These are phyloP conservation scores for Eucalyptus marginata DNA, from an alignment of 345 rosid species.

Conservation along the genomic window DNA sequence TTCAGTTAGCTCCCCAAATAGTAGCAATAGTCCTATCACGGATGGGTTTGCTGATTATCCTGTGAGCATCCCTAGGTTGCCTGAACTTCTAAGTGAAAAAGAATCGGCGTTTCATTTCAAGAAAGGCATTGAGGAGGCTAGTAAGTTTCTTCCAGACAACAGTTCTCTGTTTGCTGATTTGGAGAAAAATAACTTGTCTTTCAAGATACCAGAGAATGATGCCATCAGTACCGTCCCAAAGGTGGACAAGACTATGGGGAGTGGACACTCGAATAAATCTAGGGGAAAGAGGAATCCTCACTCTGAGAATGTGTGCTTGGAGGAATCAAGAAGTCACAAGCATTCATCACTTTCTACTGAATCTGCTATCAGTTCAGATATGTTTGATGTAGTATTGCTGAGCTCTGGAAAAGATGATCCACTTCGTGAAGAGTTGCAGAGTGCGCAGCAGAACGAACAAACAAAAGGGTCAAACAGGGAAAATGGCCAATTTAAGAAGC, in stretches of 20 bases:
- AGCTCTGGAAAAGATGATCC: slow-evolving; percentile 9
- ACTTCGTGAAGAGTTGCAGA: slow-evolving; percentile 19
- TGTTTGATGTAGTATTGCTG: slow-evolving; percentile 41
- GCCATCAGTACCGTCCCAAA: neutral
- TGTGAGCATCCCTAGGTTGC: slow-evolving; percentile 12
- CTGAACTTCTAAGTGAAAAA: slow-evolving; percentile 20
- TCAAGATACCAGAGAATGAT: slow-evolving; percentile 12
- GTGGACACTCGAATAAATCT: neutral
- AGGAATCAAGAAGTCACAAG: slow-evolving; percentile 32
- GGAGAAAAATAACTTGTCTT: slow-evolving; percentile 4
- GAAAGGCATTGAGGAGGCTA: slow-evolving; percentile 52
- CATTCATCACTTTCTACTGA: slow-evolving; percentile 30
- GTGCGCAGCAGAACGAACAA: slow-evolving; percentile 10
- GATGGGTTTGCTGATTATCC: slow-evolving; percentile 42
- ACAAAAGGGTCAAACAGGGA: slow-evolving; percentile 12
- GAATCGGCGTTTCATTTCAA: slow-evolving; percentile 41
- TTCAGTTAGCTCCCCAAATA: slow-evolving; percentile 13
- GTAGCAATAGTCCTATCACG: neutral
- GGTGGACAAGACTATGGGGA: slow-evolving; percentile 4
- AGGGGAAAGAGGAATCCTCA: slow-evolving; percentile 34
- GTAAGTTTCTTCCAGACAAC: slow-evolving; percentile 39
- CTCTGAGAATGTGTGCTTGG: slow-evolving; percentile 2
- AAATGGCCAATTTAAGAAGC: slow-evolving; percentile 24
- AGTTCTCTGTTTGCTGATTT: slow-evolving; percentile 7
- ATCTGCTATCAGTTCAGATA: slow-evolving; percentile 20